A percentile compares a stretch with the other conserved stretches of the same genome.
phyloP scores from a whole-genome alignment of 495 filamentous ascomycete species.

The Aspergillus conjunctus region DNA sequence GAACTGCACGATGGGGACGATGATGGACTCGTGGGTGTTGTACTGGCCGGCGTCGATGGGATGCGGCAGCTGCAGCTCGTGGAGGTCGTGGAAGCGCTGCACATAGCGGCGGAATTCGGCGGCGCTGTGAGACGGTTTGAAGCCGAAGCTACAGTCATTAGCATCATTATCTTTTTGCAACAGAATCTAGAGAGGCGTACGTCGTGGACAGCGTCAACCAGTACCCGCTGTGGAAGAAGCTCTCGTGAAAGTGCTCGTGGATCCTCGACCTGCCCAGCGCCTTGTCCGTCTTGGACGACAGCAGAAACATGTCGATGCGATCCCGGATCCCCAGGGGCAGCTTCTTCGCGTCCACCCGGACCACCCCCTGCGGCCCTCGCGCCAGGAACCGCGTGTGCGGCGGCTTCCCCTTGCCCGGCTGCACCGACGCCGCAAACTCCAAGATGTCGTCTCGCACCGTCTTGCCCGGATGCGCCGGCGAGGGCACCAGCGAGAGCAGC shows the following conservation, averaged over 20 bases:
- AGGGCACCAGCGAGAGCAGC: constrained; percentile 40
- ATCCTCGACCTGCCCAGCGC: constrained; percentile 37
- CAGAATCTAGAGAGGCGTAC: constrained; percentile 25
- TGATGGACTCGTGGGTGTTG: constrained; percentile 46
- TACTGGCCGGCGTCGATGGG: constrained; percentile 36
- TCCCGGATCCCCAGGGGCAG: constrained; percentile 31
- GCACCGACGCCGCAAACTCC: constrained; percentile 22
- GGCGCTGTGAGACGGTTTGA: constrained; percentile 46
- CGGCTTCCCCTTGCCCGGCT: constrained; percentile 2
- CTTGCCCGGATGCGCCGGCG: constrained; percentile 23
- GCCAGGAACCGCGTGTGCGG: constrained; percentile 25
- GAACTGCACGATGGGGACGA: constrained; percentile 40
- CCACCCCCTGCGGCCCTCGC: constrained; percentile 13
- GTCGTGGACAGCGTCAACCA: constrained; percentile 43
- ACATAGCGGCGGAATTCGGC: constrained; percentile 38
- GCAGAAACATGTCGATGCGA: constrained; percentile 34
- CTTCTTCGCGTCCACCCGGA: constrained; percentile 12
- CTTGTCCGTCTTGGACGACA: constrained; percentile 37
- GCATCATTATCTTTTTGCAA: no score
- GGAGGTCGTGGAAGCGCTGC: constrained; percentile 30
- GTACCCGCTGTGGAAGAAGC: constrained; percentile 44
- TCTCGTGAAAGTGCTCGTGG: constrained; percentile 35
- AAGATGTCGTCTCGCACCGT: constrained; percentile 35
- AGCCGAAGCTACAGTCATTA: constrained; percentile 41
- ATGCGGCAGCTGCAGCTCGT: constrained; percentile 29